Evolutionary conservation across 192 early-diverging fungal species (phyloP).

Genomic region (Bifiguratus adelaidae): DNA sequence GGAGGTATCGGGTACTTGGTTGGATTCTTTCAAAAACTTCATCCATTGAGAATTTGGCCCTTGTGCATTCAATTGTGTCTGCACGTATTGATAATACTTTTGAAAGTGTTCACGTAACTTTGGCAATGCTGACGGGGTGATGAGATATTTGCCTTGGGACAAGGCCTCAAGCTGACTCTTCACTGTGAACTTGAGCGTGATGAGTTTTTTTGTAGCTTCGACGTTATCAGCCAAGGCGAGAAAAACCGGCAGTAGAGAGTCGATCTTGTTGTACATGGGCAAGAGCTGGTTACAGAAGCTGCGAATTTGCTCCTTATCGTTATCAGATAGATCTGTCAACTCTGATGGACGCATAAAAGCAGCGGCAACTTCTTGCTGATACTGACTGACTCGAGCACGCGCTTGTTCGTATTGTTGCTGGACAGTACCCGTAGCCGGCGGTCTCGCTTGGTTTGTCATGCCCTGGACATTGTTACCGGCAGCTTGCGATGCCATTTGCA

Average conservation of each 20-base stretch:
- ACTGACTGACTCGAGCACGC: background rate
- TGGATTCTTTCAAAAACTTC: no score
- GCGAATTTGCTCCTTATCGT: conserved; percentile 30
- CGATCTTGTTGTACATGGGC: conserved; percentile 30
- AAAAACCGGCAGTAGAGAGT: conserved; percentile 34
- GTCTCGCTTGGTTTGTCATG: background rate
- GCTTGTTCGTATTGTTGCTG: background rate
- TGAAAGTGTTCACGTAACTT: conserved; percentile 35
- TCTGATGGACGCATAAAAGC: background rate
- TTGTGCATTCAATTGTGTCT: no score
- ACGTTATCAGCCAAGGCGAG: conserved; percentile 28
- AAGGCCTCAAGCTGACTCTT: conserved; percentile 31
- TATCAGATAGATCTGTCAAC: conserved; percentile 13
- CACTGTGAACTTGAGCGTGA: conserved; percentile 43
- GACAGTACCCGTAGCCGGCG: background rate
- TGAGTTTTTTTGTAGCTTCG: conserved; percentile 32
- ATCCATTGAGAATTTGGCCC: no score
- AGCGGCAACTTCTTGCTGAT: background rate
- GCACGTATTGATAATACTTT: conserved; percentile 32
- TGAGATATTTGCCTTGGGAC: conserved; percentile 30
- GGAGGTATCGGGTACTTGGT: background rate
- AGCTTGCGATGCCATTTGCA: background rate
- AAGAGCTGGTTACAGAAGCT: conserved; percentile 23
- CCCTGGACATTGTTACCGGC: background rate
- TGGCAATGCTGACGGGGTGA: conserved; percentile 25